These are phyloP conservation scores for Parafenestella ontariensis DNA, from an alignment of 2,329 filamentous ascomycete genomes.

Conservation along the genomic window DNA sequence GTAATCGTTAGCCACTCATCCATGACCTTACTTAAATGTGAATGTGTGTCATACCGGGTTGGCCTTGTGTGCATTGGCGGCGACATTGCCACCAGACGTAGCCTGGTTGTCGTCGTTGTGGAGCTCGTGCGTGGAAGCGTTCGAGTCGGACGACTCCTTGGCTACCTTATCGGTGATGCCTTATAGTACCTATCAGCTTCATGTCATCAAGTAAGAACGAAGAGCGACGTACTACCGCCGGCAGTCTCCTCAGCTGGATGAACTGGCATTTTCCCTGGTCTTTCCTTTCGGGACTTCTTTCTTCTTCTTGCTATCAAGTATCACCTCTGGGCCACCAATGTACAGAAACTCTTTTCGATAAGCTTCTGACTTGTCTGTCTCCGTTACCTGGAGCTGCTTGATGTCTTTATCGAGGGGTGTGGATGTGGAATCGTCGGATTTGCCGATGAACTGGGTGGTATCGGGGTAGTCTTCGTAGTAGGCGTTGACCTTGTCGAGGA, in stretches of 20 bases:
- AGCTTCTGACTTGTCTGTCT: constrained; percentile 9
- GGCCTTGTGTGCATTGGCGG: constrained; percentile 50
- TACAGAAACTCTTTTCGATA: constrained; percentile 12
- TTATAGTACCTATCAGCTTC: constrained; percentile 12
- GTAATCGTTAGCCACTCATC: constrained; percentile 13
- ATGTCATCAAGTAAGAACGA: neutral
- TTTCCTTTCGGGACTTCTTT: constrained; percentile 10
- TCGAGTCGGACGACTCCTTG: constrained; percentile 54
- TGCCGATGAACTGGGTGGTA: constrained; percentile 1
- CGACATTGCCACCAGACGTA: constrained; percentile 44
- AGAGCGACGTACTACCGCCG: constrained; percentile 45
- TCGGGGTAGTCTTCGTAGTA: constrained; percentile 6
- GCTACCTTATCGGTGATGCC: constrained; percentile 56
- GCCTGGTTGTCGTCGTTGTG: constrained; percentile 45
- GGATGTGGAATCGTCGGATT: neutral
- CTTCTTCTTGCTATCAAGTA: constrained; percentile 4
- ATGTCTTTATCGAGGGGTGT: constrained; percentile 13
- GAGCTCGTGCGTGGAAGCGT: constrained; percentile 43
- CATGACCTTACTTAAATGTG: too few relatives aligned
- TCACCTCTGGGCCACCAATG: constrained; percentile 12
- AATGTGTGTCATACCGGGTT: constrained; percentile 41
- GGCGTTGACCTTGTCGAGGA: constrained; percentile 9
- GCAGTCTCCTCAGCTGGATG: constrained; percentile 52
- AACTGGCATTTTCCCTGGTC: constrained; percentile 49
- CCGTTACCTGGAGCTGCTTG: constrained; percentile 11